Base-by-base conservation (phyloP, 2,329 filamentous ascomycete species). In the Colletotrichum costaricense region DNA sequence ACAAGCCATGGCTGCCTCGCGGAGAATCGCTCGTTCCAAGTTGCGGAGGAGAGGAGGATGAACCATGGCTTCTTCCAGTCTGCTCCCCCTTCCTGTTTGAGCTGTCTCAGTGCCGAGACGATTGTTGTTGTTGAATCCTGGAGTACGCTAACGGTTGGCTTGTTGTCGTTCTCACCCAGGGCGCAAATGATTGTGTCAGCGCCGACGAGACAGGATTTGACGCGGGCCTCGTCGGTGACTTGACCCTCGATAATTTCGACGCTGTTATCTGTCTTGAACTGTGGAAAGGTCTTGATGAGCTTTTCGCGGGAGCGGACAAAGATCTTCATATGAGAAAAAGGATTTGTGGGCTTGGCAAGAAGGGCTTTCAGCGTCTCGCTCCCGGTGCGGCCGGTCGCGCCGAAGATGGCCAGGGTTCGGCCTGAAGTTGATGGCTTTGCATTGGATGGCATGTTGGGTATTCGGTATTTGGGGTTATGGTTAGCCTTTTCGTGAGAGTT, bases 331-430 rank as follows among this genome's bases (percentile, higher is more conserved):
- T 52, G 38, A 6, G 5, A n/a, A 14, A 62, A 60, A 14, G 60
- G 35, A 14, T 30, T 49, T 3, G 30, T 28, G 2, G 55, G 26
- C 5, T 66, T 73, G 22, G 55, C 28, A 7, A 73, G 60, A 14
- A 73, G 46, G 56, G 46, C 35, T 24, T 73, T 66, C 14, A 73
- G 56, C 1, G 67, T 66, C 30, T 73, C 71, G 49, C 71, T 65
- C 28, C 71, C 71, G 16, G 67, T 71, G 19, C 62, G 42, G 9
- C 71, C 71, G 19, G 71, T 73, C n/a, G 71, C 71, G 49, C 71
- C 71, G 24, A 71, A 71, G 11, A 73, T 65, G 28, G 62, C 71
- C 12, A 73, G 24, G 33, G 67, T 73, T 38, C 62, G 49, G 22
- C 24, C 58, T 9, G 19, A 9, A 6, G 1, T 6, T 3, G 64